Conservation (phyloP, 2,329 filamentous ascomycete species). For the Xylariomycetidae sp. region DNA sequence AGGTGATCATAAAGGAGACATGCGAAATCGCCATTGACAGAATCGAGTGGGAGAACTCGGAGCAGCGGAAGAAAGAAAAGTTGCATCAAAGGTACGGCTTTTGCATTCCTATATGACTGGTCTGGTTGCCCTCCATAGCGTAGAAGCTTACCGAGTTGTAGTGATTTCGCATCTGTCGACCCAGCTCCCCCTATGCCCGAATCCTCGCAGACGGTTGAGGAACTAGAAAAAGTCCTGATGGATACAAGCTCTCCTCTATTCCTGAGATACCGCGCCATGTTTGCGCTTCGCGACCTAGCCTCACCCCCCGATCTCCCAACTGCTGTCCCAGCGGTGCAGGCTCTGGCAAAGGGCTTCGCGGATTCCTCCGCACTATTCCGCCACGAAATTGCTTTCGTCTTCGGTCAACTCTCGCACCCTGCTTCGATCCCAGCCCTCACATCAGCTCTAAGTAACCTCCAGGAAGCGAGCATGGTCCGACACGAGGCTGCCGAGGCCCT, state of each 20-base stretch:
- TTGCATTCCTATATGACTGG: no score
- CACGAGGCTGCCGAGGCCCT: constrained; percentile 97
- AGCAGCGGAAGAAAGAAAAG: constrained; percentile 67
- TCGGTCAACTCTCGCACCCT: constrained; percentile 91
- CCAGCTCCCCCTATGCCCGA: constrained; percentile 85
- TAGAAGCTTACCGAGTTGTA: constrained; percentile 40
- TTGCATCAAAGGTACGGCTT: constrained; percentile 68
- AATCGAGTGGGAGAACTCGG: constrained; percentile 87
- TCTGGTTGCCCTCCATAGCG: no score
- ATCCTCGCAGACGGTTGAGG: constrained; percentile 62
- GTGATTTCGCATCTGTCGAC: constrained; percentile 93
- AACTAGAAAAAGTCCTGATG: constrained; percentile 72
- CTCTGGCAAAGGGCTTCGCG: constrained; percentile 77
- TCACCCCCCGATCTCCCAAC: constrained; percentile 89
- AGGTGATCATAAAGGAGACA: constrained; percentile 82
- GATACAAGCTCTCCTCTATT: constrained; percentile 79
- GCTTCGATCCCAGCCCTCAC: constrained; percentile 92
- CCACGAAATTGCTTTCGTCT: constrained; percentile 97
- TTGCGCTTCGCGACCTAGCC: constrained; percentile 88
- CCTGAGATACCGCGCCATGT: constrained; percentile 95
- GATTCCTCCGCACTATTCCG: constrained; percentile 91
- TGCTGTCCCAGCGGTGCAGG: constrained; percentile 78
- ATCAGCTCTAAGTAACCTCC: constrained; percentile 67
- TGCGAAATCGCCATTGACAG: constrained; percentile 95
- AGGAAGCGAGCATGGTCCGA: constrained; percentile 92